phyloP scores from a whole-genome alignment of 1,284 basidiomycete genomes.

The Cryptococcus hybrid region DNA sequence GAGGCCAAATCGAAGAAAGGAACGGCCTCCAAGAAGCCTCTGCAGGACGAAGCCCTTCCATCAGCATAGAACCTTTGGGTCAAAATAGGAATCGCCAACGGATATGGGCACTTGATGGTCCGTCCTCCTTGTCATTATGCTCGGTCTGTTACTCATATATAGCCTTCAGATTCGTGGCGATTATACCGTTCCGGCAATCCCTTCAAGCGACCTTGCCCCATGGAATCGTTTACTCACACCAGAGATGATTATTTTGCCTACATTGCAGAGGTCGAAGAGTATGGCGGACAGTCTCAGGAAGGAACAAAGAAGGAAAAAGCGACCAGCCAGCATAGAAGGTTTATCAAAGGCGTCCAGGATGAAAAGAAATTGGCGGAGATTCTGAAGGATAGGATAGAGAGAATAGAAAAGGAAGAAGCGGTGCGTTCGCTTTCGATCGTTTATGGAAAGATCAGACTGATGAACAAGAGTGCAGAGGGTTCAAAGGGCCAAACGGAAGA shows the following conservation, averaged over 20 bases:
- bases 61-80: conserved; percentile 35
- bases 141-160: too few species aligned
- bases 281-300: conserved; percentile 13
- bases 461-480: conserved; percentile 18
- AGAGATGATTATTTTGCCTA: conserved; percentile 28
- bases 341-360: conserved; percentile 25
- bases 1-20: conserved; percentile 17
- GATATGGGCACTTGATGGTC: conserved; percentile 48
- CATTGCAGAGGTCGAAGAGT: conserved; percentile 18
- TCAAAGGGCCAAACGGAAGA: conserved; percentile 25
- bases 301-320: conserved; percentile 18
- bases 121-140: conserved; percentile 8
- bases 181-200: conserved; percentile 48
- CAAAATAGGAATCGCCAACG: conserved; percentile 41
- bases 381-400: conserved; percentile 28
- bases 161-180: conserved; percentile 31
- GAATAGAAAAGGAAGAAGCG: conserved; percentile 42
- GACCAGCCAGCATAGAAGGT: conserved; percentile 3
- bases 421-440: conserved; percentile 11
- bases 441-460: neutral
- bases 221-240: conserved; percentile 28
- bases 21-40: neutral
- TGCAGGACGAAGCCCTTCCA: conserved; percentile 10
- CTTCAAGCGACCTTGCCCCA: conserved; percentile 47
- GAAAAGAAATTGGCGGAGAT: conserved; percentile 28